Base-by-base conservation (phyloP, 352 stramenopile genomes). In the Pythium sp. region DNA sequence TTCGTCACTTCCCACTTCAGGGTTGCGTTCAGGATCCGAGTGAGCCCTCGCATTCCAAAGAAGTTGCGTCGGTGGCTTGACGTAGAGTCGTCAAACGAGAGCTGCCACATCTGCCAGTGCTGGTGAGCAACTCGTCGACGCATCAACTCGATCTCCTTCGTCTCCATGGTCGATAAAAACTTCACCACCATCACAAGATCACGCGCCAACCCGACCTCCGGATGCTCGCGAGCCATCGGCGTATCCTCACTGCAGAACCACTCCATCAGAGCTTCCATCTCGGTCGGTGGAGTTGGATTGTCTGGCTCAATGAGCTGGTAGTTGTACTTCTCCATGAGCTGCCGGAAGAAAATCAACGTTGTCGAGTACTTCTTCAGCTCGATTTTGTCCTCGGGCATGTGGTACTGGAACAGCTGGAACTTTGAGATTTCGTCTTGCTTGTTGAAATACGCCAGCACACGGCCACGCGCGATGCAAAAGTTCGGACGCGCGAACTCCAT, bases 251-350 rank as follows among this genome's bases (percentile, higher is more conserved):
- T 85, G 49, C 79, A 91, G 65, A 97, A 94, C 89, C 90, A 97
- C 60, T 96, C 90, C 74, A 97, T 92, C 34, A 97, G 67, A 22
- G 90, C 87, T 70, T 97, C 90, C 87, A 97, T 97, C 72, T 97
- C 90, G 20, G 84, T 94, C 30, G 86, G 89, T 22, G 90, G 89
- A 11, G 88, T 92, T 26, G 87, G 71, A 58, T 95, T 85, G 49
- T 93, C 80, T 4, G 80, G 68, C 38, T 94, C 86, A 57, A 97
- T 91, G 32, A 97, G 58, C 70, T 90, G 85, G 66, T 96, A 96
- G 49, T 88, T 71, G 67, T 90, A 96, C 18, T 74, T 72, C 68
- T 97, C 90, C 86, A 97, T 91, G 9, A 97, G 70, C 32, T 86
- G 78, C 5, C 89, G 82, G 59, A 97, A 90, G 68, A 96, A 96